phyloP scores from a whole-genome alignment of 2,329 filamentous ascomycete species.

The Calonectria pteridis region DNA sequence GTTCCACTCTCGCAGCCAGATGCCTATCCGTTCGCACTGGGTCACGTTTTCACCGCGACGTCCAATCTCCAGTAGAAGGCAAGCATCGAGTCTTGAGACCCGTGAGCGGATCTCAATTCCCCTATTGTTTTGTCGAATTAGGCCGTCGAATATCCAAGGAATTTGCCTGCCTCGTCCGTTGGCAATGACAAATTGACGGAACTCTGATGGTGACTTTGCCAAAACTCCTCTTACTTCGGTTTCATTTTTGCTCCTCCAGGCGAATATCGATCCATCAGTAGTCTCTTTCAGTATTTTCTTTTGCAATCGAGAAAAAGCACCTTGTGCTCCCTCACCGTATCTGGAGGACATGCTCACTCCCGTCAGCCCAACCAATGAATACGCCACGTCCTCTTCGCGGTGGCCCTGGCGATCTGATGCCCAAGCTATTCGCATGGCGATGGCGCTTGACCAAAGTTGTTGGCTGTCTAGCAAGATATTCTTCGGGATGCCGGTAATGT shows the following conservation, averaged over 20 bases:
- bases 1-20: neutral
- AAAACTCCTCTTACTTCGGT: neutral
- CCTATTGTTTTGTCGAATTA: neutral
- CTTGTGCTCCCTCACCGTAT: slow-evolving; percentile 3
- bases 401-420: neutral
- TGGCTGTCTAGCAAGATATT: neutral
- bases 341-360: neutral
- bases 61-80: neutral
- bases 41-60: neutral
- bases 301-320: neutral
- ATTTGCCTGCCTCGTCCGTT: neutral
- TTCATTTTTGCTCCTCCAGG: neutral
- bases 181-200: neutral
- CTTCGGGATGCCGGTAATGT: neutral
- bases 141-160: neutral
- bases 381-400: neutral
- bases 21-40: neutral
- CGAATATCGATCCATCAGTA: neutral
- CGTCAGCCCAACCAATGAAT: neutral
- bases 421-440: slow-evolving; percentile 1
- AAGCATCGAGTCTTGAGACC: neutral
- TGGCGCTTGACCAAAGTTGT: neutral
- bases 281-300: neutral
- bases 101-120: neutral
- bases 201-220: neutral